A percentile compares a stretch with the other conserved stretches of the same genome.
Conservation (phyloP, 1,284 basidiomycete species). For the Golubevia pallescens region DNA sequence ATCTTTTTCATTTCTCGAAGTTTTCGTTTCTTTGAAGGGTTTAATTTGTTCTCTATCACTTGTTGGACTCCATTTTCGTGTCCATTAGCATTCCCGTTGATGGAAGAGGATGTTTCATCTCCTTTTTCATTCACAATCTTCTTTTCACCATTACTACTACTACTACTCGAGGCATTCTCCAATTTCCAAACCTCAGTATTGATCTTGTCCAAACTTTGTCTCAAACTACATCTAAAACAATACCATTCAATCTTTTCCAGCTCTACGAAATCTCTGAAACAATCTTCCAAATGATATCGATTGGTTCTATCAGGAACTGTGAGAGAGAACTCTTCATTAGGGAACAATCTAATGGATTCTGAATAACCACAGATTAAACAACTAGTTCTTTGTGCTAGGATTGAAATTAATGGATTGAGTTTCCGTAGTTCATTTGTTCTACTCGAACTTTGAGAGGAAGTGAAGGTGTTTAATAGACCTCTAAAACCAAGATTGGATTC, state of each 20-base stretch:
- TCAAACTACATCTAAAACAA: constrained; percentile 54
- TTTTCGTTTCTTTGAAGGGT: no score
- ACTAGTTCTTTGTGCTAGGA: constrained; percentile 42
- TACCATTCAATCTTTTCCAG: constrained; percentile 59
- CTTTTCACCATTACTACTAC: background rate
- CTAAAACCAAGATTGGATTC: background rate
- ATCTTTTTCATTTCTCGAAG: no score
- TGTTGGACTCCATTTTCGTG: constrained; percentile 12
- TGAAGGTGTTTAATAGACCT: background rate
- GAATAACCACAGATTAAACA: constrained; percentile 57
- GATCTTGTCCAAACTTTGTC: constrained; percentile 17
- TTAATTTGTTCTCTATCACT: constrained; percentile 17
- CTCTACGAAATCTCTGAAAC: constrained; percentile 41
- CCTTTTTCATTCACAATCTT: constrained; percentile 20
- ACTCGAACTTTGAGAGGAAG: background rate
- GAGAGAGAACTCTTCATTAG: constrained; percentile 44
- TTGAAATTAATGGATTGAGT: constrained; percentile 16
- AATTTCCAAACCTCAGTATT: constrained; percentile 10
- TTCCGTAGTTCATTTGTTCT: constrained; percentile 5
- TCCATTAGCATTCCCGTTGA: no score
- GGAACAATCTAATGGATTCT: constrained; percentile 51
- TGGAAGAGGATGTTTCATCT: constrained; percentile 12
- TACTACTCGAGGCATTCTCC: no score
- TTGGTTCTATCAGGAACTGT: constrained; percentile 30
- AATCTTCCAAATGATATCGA: constrained; percentile 34